Evolutionary conservation across 2,329 filamentous ascomycete genomes (phyloP).

Genomic region (Amesomyces nigricolor): DNA sequence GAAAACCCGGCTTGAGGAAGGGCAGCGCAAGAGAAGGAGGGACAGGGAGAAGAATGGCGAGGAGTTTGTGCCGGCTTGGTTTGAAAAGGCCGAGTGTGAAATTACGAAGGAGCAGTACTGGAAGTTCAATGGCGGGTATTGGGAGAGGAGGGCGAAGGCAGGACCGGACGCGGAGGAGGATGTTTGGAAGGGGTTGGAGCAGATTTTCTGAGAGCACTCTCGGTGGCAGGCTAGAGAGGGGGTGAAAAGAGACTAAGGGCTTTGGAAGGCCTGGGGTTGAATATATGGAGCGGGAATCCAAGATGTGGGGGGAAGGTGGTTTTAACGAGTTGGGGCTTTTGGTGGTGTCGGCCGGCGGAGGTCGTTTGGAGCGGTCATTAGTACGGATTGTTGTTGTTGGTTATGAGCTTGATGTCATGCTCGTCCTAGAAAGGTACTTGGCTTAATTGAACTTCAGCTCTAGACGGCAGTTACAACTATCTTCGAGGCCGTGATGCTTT

Average conservation of each 20-base stretch:
- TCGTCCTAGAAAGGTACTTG: too few species aligned
- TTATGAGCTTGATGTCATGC: too few species aligned
- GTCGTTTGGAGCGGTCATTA: too few species aligned
- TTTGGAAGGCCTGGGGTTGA: too few species aligned
- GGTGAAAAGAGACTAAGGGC: not conserved
- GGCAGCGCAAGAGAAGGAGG: slow-evolving; percentile 71
- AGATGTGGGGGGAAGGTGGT: too few species aligned
- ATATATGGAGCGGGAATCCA: too few species aligned
- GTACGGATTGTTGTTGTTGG: too few species aligned
- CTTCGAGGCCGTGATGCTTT: too few species aligned
- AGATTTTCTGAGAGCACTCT: slow-evolving; percentile 53
- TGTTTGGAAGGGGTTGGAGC: slow-evolving; percentile 68
- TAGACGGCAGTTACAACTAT: too few species aligned
- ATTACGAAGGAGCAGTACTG: slow-evolving; percentile 86
- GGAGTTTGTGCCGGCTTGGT: slow-evolving; percentile 82
- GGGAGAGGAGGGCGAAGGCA: slow-evolving; percentile 65
- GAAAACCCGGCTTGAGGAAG: slow-evolving; percentile 92
- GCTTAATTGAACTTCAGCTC: too few species aligned
- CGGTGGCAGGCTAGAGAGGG: not conserved
- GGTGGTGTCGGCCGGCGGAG: too few species aligned
- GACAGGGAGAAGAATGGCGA: slow-evolving; percentile 71
- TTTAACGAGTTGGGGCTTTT: too few species aligned
- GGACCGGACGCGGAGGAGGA: slow-evolving; percentile 51
- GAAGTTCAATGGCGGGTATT: slow-evolving; percentile 85
- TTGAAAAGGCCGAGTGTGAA: slow-evolving; percentile 64